A percentile compares a stretch with the other conserved stretches of the same genome.
phyloP scores from a whole-genome alignment of 192 early-diverging fungal genomes.

The Paraglomus occultum region DNA sequence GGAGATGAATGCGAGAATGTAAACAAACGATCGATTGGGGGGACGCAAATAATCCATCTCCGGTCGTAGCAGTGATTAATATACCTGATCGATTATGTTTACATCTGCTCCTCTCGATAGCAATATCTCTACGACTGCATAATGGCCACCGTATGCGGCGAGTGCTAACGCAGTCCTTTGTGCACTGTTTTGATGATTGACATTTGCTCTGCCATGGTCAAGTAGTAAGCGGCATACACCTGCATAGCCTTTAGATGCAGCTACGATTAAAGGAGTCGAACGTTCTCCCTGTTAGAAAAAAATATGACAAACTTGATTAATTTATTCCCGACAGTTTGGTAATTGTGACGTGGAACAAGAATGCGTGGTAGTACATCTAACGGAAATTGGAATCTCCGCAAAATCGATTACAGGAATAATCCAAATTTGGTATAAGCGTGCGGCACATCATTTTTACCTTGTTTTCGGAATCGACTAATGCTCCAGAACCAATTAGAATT shows the following conservation, averaged over 20 bases:
- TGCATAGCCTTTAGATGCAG: slow-evolving; percentile 47
- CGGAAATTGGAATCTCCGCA: too few relatives aligned
- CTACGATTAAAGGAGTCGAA: slow-evolving; percentile 66
- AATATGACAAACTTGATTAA: too few relatives aligned
- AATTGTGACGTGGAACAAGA: too few relatives aligned
- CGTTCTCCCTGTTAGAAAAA: slow-evolving; percentile 21
- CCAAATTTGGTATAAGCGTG: too few relatives aligned
- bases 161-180: slow-evolving; percentile 36
- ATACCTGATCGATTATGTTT: slow-evolving; percentile 34
- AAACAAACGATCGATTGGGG: too few relatives aligned
- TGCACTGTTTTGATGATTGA: slow-evolving; percentile 39
- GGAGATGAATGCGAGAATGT: too few relatives aligned
- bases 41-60: too few relatives aligned
- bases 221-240: slow-evolving; percentile 43
- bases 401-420: too few relatives aligned
- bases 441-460: slow-evolving; percentile 22
- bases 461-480: slow-evolving; percentile 31
- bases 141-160: slow-evolving; percentile 38
- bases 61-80: neutral
- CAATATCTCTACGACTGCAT: slow-evolving; percentile 32
- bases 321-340: too few relatives aligned
- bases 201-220: slow-evolving; percentile 36
- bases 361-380: too few relatives aligned
- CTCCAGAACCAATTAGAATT: slow-evolving; percentile 33
- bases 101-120: slow-evolving; percentile 33